phyloP scores from a whole-genome alignment of 805 yeast genomes.

The Saturnispora ahearnii region DNA sequence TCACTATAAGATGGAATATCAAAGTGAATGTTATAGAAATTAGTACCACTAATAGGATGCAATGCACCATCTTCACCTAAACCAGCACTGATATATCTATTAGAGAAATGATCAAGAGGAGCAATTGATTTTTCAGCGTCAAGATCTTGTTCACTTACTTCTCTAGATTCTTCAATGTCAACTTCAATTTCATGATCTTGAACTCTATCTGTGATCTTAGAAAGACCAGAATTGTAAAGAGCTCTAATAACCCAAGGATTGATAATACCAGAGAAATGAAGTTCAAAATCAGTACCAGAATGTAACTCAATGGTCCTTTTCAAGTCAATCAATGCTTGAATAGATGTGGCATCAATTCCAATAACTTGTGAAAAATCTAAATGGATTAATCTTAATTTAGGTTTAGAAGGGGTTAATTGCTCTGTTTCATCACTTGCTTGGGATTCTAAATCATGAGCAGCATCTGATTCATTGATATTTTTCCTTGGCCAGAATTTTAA shows the following conservation, averaged over 20 bases:
- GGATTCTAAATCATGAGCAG: not conserved
- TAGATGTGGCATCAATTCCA: conserved; percentile 68
- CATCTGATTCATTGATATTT: not conserved
- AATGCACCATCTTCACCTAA: conserved; percentile 12
- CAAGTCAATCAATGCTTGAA: conserved; percentile 70
- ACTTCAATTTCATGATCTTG: conserved; percentile 12
- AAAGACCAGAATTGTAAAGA: conserved; percentile 69
- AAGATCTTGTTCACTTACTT: conserved; percentile 2
- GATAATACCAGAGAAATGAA: conserved; percentile 78
- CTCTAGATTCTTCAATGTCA: conserved; percentile 8
- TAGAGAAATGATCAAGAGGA: not conserved
- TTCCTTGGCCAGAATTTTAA: conserved; percentile 20
- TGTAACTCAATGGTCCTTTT: conserved; percentile 62
- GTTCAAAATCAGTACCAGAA: conserved; percentile 77
- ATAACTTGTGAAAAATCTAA: conserved; percentile 76
- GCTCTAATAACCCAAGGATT: conserved; percentile 84
- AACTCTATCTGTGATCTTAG: conserved; percentile 4
- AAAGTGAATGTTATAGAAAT: conserved; percentile 69
- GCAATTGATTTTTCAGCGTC: not conserved
- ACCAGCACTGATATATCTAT: conserved; percentile 19
- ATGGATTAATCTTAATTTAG: conserved; percentile 60
- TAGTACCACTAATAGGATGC: conserved; percentile 49
- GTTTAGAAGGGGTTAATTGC: conserved; percentile 29
- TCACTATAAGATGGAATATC: conserved; percentile 51
- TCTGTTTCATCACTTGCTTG: not conserved